A percentile compares a stretch with the other conserved stretches of the same genome.
These are phyloP conservation scores for Alternaria angustiovoidea DNA, from an alignment of 2,329 filamentous ascomycete species.

Conservation along the genomic window DNA sequence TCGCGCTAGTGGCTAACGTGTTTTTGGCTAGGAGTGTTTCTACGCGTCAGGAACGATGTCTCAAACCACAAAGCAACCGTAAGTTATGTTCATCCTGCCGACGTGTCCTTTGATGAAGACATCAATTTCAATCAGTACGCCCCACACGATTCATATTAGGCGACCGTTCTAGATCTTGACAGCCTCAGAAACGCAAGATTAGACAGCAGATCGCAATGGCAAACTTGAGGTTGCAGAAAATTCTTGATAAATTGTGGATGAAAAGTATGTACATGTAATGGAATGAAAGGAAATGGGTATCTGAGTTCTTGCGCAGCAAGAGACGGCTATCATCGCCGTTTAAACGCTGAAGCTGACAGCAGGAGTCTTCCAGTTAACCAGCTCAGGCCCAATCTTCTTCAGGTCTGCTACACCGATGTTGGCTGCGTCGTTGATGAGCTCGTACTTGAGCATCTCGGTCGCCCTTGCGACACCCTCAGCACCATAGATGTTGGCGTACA, in stretches of 20 bases:
- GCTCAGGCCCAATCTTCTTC: constrained; percentile 38
- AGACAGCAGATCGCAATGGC: neutral
- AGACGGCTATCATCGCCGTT: neutral
- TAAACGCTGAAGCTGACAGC: constrained; percentile 4
- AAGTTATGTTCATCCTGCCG: neutral
- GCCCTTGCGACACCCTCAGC: constrained; percentile 68
- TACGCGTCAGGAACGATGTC: neutral
- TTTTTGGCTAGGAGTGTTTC: neutral
- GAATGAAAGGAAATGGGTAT: neutral
- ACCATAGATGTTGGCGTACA: constrained; percentile 65
- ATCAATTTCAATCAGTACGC: neutral
- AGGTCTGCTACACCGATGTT: constrained; percentile 44
- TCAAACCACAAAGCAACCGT: neutral
- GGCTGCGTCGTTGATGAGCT: constrained; percentile 53
- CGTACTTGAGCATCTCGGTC: constrained; percentile 60
- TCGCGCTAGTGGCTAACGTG: neutral
- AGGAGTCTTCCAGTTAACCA: constrained; percentile 31
- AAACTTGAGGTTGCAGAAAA: neutral
- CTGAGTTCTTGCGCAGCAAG: neutral
- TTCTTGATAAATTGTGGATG: neutral
- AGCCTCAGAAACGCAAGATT: neutral
- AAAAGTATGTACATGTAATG: neutral
- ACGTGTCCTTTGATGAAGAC: neutral
- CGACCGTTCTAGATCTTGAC: neutral
- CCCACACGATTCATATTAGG: neutral